Percentiles rank a stretch among this genome's conserved stretches.
These are phyloP conservation scores for Exophiala aquamarina DNA, from an alignment of 2,329 filamentous ascomycete genomes.

Conservation along the genomic window DNA sequence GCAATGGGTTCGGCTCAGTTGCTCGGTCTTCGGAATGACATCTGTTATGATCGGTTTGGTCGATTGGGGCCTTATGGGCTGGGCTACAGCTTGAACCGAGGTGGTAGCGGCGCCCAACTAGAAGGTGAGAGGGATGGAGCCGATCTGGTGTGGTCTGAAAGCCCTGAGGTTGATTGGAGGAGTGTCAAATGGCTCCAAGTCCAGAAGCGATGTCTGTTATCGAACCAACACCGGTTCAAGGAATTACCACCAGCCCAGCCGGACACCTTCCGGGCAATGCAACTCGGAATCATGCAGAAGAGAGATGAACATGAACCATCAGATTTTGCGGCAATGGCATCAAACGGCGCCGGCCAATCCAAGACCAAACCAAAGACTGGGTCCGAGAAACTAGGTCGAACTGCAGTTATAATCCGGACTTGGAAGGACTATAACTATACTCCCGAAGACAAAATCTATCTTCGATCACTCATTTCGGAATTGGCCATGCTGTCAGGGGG, in stretches of 20 bases:
- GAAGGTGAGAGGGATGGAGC: constrained; percentile 79
- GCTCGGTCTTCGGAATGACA: constrained; percentile 73
- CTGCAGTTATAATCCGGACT: constrained; percentile 75
- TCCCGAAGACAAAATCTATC: constrained; percentile 72
- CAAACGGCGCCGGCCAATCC: background rate
- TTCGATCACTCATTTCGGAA: constrained; percentile 79
- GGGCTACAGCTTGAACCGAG: constrained; percentile 75
- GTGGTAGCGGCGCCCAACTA: constrained; percentile 81
- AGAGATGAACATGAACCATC: constrained; percentile 9
- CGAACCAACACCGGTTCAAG: constrained; percentile 69
- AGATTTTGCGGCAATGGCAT: constrained; percentile 7
- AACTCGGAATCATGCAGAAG: constrained; percentile 14
- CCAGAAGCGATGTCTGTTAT: constrained; percentile 70
- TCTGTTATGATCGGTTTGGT: constrained; percentile 92
- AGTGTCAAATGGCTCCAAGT: constrained; percentile 75
- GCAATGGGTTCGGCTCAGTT: constrained; percentile 84
- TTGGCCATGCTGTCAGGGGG: constrained; percentile 74
- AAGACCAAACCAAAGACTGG: constrained; percentile 28
- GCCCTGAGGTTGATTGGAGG: constrained; percentile 73
- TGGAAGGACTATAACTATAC: constrained; percentile 80
- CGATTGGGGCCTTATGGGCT: constrained; percentile 85
- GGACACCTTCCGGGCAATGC: constrained; percentile 33
- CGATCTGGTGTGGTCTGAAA: constrained; percentile 73
- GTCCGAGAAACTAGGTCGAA: constrained; percentile 50
- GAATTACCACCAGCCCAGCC: constrained; percentile 38